phyloP scores from a whole-genome alignment of 2,329 filamentous ascomycete genomes.

The Cladosporium cucumerinum region DNA sequence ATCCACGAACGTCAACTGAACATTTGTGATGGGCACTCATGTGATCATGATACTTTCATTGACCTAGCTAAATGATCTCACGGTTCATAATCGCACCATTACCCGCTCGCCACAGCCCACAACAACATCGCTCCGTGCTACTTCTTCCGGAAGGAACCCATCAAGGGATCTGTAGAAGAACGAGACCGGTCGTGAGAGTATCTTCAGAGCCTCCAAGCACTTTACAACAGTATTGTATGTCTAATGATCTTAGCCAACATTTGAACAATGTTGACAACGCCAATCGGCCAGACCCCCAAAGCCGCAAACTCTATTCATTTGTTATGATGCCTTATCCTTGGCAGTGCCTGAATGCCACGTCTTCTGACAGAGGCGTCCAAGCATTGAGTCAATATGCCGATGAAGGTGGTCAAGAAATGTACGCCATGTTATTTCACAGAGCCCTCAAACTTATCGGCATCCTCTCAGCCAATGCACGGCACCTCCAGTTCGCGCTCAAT shows the following conservation, averaged over 20 bases:
- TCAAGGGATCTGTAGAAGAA: neutral
- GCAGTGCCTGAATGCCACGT: neutral
- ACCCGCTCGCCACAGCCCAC: neutral
- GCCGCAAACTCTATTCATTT: neutral
- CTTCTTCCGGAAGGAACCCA: neutral
- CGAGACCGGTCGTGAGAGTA: neutral
- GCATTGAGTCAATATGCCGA: neutral
- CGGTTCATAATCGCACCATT: neutral
- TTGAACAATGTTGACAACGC: neutral
- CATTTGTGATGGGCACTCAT: neutral
- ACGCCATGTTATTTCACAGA: neutral
- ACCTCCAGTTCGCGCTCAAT: neutral
- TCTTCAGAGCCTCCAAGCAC: neutral
- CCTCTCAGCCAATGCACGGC: neutral
- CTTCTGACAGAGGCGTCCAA: neutral
- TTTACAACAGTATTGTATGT: neutral
- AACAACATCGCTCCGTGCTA: neutral
- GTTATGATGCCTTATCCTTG: neutral
- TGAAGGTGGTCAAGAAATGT: neutral
- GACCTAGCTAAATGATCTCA: neutral
- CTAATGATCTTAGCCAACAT: neutral
- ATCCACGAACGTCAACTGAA: neutral
- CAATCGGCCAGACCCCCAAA: neutral
- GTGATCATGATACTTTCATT: neutral
- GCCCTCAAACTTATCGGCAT: neutral